Percentiles rank a stretch among this genome's conserved stretches.
These are phyloP conservation scores for Nannochloris sp. DNA, from an alignment of 139 green algal species.

Conservation along the genomic window DNA sequence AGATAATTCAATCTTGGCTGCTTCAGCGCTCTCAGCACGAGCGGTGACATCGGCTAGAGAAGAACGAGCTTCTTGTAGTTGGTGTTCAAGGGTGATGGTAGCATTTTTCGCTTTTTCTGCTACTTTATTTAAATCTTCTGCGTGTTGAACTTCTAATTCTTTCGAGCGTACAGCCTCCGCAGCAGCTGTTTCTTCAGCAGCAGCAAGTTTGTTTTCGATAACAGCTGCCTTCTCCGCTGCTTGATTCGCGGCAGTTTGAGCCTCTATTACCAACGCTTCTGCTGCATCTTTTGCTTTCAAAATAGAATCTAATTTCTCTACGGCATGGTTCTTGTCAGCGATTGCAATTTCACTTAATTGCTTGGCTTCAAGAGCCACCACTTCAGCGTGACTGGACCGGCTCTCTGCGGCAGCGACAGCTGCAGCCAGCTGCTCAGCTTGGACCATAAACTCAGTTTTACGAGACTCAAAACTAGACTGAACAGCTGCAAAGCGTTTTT, in stretches of 20 bases:
- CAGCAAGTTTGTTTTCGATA: constrained; percentile 10
- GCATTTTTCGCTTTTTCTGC: background rate
- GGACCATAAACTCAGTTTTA: background rate
- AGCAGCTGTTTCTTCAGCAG: background rate
- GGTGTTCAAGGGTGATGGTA: background rate
- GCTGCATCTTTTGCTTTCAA: background rate
- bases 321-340: background rate
- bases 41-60: constrained; percentile 15
- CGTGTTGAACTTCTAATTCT: background rate
- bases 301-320: background rate
- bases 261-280: background rate
- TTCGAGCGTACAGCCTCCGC: background rate
- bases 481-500: background rate
- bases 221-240: background rate
- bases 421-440: background rate
- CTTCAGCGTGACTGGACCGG: background rate
- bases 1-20: constrained; percentile 40
- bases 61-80: constrained; percentile 3
- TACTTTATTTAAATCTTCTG: background rate
- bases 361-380: background rate
- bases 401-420: background rate
- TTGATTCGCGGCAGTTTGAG: background rate
- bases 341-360: background rate
- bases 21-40: constrained; percentile 22
- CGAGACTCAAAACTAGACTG: background rate